Base-by-base conservation (phyloP, 2,329 filamentous ascomycete genomes). In the Fonsecaea nubica region DNA sequence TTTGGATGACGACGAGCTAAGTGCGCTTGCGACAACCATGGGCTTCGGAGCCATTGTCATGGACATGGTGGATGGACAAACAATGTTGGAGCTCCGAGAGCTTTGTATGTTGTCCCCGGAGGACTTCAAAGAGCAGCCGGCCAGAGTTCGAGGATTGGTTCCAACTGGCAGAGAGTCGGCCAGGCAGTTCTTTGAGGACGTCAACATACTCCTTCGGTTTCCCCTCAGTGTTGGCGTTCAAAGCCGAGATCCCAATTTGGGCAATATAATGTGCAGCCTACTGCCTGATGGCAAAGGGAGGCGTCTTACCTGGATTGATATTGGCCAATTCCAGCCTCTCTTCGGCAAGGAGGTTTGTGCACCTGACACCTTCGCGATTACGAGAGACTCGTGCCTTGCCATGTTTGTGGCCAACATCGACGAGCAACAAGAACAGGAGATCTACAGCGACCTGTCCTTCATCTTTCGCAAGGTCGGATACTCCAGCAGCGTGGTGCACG, bases 361-460 rank as follows among this genome's bases (percentile, higher is more conserved):
- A 9, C 33, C 35, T 5, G 12, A 38, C 33, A 35, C 30, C n/a
- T 10, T 25, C 9, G 35, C 1, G 9, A 4, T 25, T 40, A 7
- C 38, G 35, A 38, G 6, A 13, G 9, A 58, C 4, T 18, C 13
- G 36, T 40, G 30, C 6, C 35, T 57, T 25, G 40, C 35, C 33
- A 18, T 2, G 18, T 40, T 40, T 35, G 15, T 1, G 15, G 42
- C n/a, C n/a, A 36, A 38, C 6, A 10, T 42, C 36, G 21, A 58
- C 55, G 55, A 58, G 36, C 21, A 42, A 13, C 38, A 25, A 12
- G 55, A 58, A 58, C n/a, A 58, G 8, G 33, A 58, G 6, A 38
- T 58, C 8, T 58, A 58, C 36, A 25, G 25, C 21, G n/a, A 30
- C 4, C 7, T 58, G 42, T 58, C 55, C 55, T 45, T 58, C 55